Conservation (phyloP, 139 green algal genomes). For the Volvox africanus region DNA sequence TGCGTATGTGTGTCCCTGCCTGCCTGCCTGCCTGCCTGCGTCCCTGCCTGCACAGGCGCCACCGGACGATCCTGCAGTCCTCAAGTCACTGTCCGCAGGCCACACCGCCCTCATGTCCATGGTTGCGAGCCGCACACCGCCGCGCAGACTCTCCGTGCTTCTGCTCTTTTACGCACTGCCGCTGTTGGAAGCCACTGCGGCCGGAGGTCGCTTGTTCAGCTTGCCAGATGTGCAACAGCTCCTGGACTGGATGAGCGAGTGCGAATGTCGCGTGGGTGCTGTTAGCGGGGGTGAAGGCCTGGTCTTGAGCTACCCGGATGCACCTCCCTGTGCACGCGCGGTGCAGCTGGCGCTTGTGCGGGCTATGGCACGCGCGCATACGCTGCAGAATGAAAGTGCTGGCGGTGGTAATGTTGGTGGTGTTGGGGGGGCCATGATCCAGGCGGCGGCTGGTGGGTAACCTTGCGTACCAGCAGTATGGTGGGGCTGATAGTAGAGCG, state of each 20-base stretch:
- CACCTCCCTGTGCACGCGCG: slow-evolving; percentile 40
- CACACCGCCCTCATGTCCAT: slow-evolving; percentile 41
- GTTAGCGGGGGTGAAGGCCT: neutral
- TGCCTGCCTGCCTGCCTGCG: too few species aligned
- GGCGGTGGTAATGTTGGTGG: too few species aligned
- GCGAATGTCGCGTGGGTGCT: neutral
- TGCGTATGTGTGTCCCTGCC: too few species aligned
- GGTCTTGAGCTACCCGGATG: slow-evolving; percentile 2
- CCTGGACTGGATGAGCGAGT: slow-evolving; percentile 17
- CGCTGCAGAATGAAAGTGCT: neutral
- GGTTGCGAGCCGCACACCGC: slow-evolving; percentile 8
- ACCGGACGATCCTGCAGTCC: neutral
- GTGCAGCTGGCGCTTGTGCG: slow-evolving; percentile 59
- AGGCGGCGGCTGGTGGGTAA: too few species aligned
- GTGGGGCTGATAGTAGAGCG: too few species aligned
- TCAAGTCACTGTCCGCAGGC: neutral
- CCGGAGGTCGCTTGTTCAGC: neutral
- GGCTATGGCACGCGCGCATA: slow-evolving; percentile 50
- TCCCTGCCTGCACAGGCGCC: neutral
- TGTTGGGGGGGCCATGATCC: too few species aligned
- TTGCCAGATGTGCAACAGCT: slow-evolving; percentile 38
- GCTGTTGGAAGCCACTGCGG: slow-evolving; percentile 40
- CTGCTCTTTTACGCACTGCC: slow-evolving; percentile 55
- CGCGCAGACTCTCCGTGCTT: slow-evolving; percentile 39
- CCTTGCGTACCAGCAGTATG: too few species aligned